These are phyloP conservation scores for Fusarium buharicum DNA, from an alignment of 2,329 filamentous ascomycete genomes.

Conservation along the genomic window DNA sequence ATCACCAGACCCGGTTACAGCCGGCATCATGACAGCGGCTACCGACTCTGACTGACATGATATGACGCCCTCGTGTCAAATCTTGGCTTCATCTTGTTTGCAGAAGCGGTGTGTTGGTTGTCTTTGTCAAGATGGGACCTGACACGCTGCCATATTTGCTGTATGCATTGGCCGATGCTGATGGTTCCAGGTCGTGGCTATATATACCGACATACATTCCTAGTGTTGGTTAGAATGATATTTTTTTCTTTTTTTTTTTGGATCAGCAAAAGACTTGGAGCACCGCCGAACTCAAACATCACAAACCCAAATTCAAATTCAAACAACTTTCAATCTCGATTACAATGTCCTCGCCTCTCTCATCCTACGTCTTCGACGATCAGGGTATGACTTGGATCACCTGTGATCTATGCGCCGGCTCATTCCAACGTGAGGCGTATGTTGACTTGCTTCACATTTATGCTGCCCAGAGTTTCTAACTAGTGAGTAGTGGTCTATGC, in stretches of 20 bases:
- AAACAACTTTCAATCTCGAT: background rate
- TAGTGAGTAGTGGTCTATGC: slow-evolving; percentile 20
- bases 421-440: slow-evolving; percentile 37
- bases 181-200: slow-evolving; percentile 22
- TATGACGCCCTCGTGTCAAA: slow-evolving; percentile 16
- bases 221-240: background rate
- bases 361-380: slow-evolving; percentile 38
- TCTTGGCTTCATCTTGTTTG: slow-evolving; percentile 8
- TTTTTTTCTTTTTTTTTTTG: no score
- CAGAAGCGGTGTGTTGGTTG: slow-evolving; percentile 31
- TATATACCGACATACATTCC: slow-evolving; percentile 33
- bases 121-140: slow-evolving; percentile 10
- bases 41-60: slow-evolving; percentile 26
- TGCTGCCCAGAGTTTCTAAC: background rate
- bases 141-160: slow-evolving; percentile 10
- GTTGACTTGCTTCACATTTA: background rate
- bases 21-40: slow-evolving; percentile 31
- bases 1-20: slow-evolving; percentile 39
- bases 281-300: background rate
- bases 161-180: slow-evolving; percentile 4
- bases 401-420: slow-evolving; percentile 41
- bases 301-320: slow-evolving; percentile 8
- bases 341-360: slow-evolving; percentile 29
- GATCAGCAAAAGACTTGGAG: slow-evolving; percentile 1
- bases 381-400: slow-evolving; percentile 44